Evolutionary conservation across 2,329 filamentous ascomycete species (phyloP), one percentile per base, ranked within the genome.

Genomic region (Diaporthe sp.): DNA sequence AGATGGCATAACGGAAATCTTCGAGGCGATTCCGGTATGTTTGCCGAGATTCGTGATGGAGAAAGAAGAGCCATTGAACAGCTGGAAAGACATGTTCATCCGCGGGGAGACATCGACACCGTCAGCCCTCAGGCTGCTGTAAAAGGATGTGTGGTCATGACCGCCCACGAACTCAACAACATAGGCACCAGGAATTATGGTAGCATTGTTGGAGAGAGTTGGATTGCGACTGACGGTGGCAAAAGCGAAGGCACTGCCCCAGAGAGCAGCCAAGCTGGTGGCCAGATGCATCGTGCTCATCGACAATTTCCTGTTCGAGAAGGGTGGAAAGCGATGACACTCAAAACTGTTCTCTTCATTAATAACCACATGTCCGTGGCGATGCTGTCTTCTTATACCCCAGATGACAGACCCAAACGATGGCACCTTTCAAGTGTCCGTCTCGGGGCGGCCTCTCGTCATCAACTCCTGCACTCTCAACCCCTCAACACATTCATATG

Each of bases 31-130:
- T 4, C 74, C 74, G n/a, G 58, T 22, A 37, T 79, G 72, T 17
- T 42, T 63, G n/a, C 68, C 34, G 9, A 37, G 44, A 37, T 74
- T 68, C 7, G 58, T 74, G 65, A 74, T 60, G 34, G 74, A 74
- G 73, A 81, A 79, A 2, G 79, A 80, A 10, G 77, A 77, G 4
- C 79, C 79, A 49, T 76, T 77, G 75, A 81, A 81, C 7, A 80
- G 63, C 22, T 61, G 75, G 71, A 75, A 80, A 31, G 76, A 76
- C 42, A 81, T 58, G 53, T 74, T 75, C 78, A 79, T 76, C 42
- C 79, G 76, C 28, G 77, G 75, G 8, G 71, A 51, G 31, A 78
- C 75, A 12, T 73, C 71, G 39, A 78, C 72, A 10, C 75, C 77
- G 20, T 76, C 65, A 22, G 76, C 71, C 10, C 39, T 37, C 31